Conservation (phyloP, 2,329 filamentous ascomycete genomes). For the Cylindrodendrum hubeiense region DNA sequence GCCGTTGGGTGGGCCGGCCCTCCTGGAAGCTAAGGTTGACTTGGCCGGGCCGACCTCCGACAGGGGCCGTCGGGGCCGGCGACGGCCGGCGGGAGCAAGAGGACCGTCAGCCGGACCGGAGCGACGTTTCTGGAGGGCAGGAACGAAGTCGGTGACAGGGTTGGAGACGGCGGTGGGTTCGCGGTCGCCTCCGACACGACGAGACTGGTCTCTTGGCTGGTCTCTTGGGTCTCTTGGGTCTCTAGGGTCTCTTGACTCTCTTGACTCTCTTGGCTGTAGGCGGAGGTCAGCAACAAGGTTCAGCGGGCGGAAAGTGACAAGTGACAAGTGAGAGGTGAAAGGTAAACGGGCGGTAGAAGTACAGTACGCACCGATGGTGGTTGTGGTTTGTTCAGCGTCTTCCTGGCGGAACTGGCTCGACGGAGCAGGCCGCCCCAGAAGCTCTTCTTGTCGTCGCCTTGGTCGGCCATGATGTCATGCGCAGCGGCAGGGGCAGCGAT, state of each 20-base stretch:
- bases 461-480: conserved; percentile 50
- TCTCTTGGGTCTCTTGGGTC: too few relatives aligned
- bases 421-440: conserved; percentile 65
- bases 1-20: conserved; percentile 32
- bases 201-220: conserved; percentile 33
- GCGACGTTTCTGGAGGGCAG: conserved; percentile 33
- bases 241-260: too few relatives aligned
- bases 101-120: conserved; percentile 29
- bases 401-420: conserved; percentile 56
- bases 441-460: conserved; percentile 53
- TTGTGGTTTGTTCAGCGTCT: conserved; percentile 32
- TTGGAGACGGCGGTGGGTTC: conserved; percentile 32
- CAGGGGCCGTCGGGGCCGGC: conserved; percentile 57
- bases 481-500: conserved; percentile 23
- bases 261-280: too few relatives aligned
- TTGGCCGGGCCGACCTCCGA: conserved; percentile 41
- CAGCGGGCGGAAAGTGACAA: conserved; percentile 1
- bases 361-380: conserved; percentile 38
- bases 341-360: neutral
- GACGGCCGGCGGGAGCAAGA: conserved; percentile 47
- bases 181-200: conserved; percentile 34
- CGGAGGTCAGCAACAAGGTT: neutral
- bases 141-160: conserved; percentile 55
- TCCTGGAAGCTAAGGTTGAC: conserved; percentile 31
- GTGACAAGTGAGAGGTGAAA: neutral